These are phyloP conservation scores for Salix brachista DNA, from an alignment of 345 rosid genomes.

Conservation along the genomic window DNA sequence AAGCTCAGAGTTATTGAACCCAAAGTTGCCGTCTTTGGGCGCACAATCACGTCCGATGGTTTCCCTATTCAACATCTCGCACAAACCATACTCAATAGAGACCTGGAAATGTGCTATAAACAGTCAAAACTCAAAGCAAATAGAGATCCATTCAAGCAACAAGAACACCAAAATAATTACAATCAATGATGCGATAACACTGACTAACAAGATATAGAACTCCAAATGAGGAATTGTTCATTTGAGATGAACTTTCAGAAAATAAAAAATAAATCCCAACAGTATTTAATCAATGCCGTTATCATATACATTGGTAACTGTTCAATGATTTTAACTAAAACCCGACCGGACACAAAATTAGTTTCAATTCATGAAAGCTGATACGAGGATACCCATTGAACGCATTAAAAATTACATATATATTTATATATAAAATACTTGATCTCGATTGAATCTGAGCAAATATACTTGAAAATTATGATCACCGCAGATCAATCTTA, in stretches of 20 bases:
- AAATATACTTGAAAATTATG: background rate
- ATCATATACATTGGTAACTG: background rate
- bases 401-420: background rate
- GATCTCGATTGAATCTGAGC: too few relatives aligned
- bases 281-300: background rate
- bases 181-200: background rate
- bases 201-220: background rate
- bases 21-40: conserved; percentile 61
- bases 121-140: too few relatives aligned
- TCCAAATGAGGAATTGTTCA: background rate
- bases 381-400: background rate
- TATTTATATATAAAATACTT: too few relatives aligned
- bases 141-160: background rate
- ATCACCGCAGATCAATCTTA: background rate
- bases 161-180: background rate
- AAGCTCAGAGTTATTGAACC: conserved; percentile 47
- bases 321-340: background rate
- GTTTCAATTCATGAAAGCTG: background rate
- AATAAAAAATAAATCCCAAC: background rate
- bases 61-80: conserved; percentile 60
- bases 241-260: background rate
- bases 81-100: conserved; percentile 66
- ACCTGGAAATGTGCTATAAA: conserved; percentile 38
- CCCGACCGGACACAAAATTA: background rate
- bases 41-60: conserved; percentile 53